A percentile compares a stretch with the other conserved stretches of the same genome.
Evolutionary conservation across 1,284 basidiomycete genomes (phyloP).

Genomic region (Leccinum angustisporum): DNA sequence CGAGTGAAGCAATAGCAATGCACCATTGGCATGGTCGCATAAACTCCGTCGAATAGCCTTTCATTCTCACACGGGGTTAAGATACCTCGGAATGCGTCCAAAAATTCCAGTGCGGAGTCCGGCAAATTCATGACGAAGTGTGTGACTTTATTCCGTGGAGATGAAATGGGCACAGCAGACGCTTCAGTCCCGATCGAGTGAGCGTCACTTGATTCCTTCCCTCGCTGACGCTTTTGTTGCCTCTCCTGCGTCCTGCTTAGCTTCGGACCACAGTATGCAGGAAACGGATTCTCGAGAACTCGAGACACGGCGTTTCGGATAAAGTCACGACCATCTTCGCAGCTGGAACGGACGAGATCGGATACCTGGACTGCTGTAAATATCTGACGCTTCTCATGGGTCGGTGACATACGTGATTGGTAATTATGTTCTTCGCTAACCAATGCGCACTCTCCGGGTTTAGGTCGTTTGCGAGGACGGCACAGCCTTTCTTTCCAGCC

Average conservation of each 20-base stretch:
- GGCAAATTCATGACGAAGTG: conserved; percentile 99
- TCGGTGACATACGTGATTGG: conserved; percentile 64
- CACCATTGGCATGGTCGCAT: conserved; percentile 79
- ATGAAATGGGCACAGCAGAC: conserved; percentile 5
- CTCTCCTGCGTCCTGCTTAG: conserved; percentile 45
- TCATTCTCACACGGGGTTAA: conserved; percentile 42
- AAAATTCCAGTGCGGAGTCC: conserved; percentile 86
- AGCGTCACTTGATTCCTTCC: conserved; percentile 16
- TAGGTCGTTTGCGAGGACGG: conserved; percentile 90
- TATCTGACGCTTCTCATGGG: conserved; percentile 1
- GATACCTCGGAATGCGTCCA: conserved; percentile 84
- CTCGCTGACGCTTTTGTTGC: conserved; percentile 33
- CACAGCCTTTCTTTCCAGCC: conserved; percentile 86
- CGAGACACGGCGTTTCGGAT: conserved; percentile 61
- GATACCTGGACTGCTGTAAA: conserved; percentile 53
- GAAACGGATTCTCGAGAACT: conserved; percentile 66
- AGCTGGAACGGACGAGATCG: conserved; percentile 64
- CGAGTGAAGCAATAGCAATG: conserved; percentile 98
- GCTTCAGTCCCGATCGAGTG: conserved; percentile 5
- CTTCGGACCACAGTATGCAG: conserved; percentile 49
- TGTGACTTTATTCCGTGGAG: conserved; percentile 57
- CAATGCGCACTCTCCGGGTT: conserved; percentile 88
- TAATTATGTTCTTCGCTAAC: conserved; percentile 68
- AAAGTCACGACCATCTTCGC: conserved; percentile 84
- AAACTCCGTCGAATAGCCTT: conserved; percentile 44